Evolutionary conservation across 345 rosid genomes (phyloP).

Genomic region (Zanthoxylum bungeanum): DNA sequence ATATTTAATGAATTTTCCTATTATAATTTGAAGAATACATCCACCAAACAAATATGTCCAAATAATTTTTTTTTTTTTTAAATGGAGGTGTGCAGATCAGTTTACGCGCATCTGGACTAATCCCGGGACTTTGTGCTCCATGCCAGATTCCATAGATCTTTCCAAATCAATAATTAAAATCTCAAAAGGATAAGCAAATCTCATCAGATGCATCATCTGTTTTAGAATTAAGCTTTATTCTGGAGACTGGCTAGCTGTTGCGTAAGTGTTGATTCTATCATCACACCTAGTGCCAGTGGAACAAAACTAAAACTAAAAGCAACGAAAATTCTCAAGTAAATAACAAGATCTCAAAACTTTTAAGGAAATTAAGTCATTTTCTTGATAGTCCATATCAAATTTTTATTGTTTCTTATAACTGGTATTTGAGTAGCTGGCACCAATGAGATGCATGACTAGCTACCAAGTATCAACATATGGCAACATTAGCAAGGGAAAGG

Average conservation of each 20-base stretch:
- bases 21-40: conserved; percentile 21
- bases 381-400: conserved; percentile 22
- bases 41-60: conserved; percentile 30
- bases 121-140: too few species aligned
- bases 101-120: too few species aligned
- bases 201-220: conserved; percentile 14
- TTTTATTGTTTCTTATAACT: conserved; percentile 5
- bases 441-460: conserved; percentile 24
- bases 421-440: conserved; percentile 36
- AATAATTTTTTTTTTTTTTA: too few species aligned
- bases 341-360: neutral
- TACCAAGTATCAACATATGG: conserved; percentile 32
- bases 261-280: conserved; percentile 27
- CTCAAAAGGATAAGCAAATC: conserved; percentile 33
- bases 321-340: neutral
- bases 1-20: conserved; percentile 13
- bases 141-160: neutral
- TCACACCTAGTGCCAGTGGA: conserved; percentile 25
- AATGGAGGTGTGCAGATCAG: too few species aligned
- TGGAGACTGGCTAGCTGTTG: neutral
- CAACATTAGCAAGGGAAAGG: conserved; percentile 27
- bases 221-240: conserved; percentile 4
- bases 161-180: conserved; percentile 25
- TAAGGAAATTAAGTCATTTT: conserved; percentile 24
- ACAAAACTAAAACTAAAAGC: conserved; percentile 1